Base-by-base conservation (phyloP, 1,139 yeast species). In the Saccharomyces pastorianus region DNA sequence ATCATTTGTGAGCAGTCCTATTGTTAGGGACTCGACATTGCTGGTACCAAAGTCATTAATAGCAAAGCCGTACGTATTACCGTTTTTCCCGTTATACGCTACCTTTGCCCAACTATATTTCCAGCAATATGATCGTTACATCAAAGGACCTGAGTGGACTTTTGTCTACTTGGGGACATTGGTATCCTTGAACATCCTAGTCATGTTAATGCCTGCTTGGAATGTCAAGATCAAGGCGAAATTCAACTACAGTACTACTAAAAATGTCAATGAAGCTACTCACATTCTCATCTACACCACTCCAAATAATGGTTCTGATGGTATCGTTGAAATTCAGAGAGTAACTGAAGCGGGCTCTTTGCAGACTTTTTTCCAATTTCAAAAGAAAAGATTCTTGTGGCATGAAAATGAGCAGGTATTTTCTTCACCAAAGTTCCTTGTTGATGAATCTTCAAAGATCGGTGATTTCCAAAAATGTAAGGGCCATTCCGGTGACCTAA, bases 181-280 rank as follows among this genome's bases (percentile, higher is more conserved):
- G 54, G 71, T 85, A 32, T 83, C 96, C 6, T 58, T 86, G 55
- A 95, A 93, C 68, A 74, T 84, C 56, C 75, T 93, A 68, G 74
- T 93, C 55, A 81, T 93, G 85, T 80, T 93, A 69, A 82, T 90
- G 82, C 97, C 99, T n/a, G 87, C 87, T 67, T 93, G 99, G 99
- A 89, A 85, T 67, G 80, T 90, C 55, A 78, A 81, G 54, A 73
- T 93, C 57, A 80, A 82, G 59, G 80, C 88, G 41, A 71, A 71
- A n/a, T 90, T 93, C 73, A 87, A 89, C 66, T 88, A 86, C 65
- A 60, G 70, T 38, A 63, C 67, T 49, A 85, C 84, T n/a, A 61
- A 71, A 27, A 65, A 75, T 52, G 73, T 89, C 51, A 73, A 72
- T 28, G 81, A 81, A 54, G 96, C 97, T 7, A 68, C 84, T 46